Conservation (phyloP, 306 rosid species). For the Cicer chorassanicum region DNA sequence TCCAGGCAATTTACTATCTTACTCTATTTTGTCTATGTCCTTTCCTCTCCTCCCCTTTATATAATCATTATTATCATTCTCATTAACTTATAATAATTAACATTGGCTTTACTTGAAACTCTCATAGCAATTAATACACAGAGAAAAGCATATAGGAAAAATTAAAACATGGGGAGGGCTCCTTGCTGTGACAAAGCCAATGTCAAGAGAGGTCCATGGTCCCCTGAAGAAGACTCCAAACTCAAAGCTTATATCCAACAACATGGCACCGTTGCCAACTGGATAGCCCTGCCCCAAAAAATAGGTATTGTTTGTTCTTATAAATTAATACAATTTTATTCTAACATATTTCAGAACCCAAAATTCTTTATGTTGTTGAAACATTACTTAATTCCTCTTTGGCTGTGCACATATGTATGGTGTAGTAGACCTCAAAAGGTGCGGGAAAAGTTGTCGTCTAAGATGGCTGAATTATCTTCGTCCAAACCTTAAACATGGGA, state of each 20-base stretch:
- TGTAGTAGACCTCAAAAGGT: constrained; percentile 71
- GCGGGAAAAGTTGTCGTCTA: constrained; percentile 52
- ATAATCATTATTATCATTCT: constrained; percentile 34
- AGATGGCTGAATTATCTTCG: constrained; percentile 58
- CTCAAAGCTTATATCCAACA: constrained; percentile 42
- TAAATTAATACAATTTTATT: neutral
- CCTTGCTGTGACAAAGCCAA: constrained; percentile 96
- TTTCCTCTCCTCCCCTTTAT: neutral
- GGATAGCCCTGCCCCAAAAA: constrained; percentile 85
- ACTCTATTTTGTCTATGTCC: neutral
- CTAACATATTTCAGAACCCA: neutral
- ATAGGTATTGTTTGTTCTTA: constrained; percentile 54
- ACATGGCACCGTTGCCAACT: constrained; percentile 35
- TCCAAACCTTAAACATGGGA: constrained; percentile 83
- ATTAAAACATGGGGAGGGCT: constrained; percentile 75
- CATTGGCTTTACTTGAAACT: constrained; percentile 40
- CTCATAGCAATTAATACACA: constrained; percentile 30
- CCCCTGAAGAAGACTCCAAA: constrained; percentile 44
- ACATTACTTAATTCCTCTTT: neutral
- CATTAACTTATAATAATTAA: constrained; percentile 31
- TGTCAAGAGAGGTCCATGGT: constrained; percentile 49
- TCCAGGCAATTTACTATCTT: constrained; percentile 58
- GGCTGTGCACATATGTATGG: neutral
- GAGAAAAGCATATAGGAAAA: neutral
- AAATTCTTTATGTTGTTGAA: constrained; percentile 2